Conservation (phyloP, 148 eudicot species). For the Camellia granthamiana region DNA sequence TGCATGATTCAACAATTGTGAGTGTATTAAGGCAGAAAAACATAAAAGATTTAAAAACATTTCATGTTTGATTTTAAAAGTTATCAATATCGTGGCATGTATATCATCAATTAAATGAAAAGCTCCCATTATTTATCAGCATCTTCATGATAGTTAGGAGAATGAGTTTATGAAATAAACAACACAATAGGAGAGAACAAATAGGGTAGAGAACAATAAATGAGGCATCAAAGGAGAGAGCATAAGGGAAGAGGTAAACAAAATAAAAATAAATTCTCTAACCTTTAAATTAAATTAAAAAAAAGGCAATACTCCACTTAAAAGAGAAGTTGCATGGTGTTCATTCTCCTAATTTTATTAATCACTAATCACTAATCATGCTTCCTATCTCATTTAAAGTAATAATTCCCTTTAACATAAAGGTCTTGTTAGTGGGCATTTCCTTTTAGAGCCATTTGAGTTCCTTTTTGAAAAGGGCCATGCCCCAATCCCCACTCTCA, state of each 20-base stretch:
- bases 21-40: too few species aligned
- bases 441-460: constrained; percentile 31
- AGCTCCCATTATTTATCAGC: not conserved
- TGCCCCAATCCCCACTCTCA: not conserved
- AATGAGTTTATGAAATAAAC: not conserved
- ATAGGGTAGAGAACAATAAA: not conserved
- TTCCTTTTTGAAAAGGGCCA: not conserved
- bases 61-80: too few species aligned
- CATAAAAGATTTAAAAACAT: too few species aligned
- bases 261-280: constrained; percentile 18
- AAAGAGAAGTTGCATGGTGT: constrained; percentile 35
- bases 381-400: not conserved
- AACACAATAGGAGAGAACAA: not conserved
- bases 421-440: constrained; percentile 51
- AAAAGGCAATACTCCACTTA: constrained; percentile 37
- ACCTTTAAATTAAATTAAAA: constrained; percentile 33
- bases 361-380: constrained; percentile 22
- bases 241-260: constrained; percentile 1
- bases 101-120: too few species aligned
- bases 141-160: not conserved
- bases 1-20: too few species aligned
- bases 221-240: constrained; percentile 5
- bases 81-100: too few species aligned
- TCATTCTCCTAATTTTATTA: constrained; percentile 29
- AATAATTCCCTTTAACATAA: constrained; percentile 12